Conservation (phyloP, 805 yeast species). For the Wickerhamiella hasegawae region DNA sequence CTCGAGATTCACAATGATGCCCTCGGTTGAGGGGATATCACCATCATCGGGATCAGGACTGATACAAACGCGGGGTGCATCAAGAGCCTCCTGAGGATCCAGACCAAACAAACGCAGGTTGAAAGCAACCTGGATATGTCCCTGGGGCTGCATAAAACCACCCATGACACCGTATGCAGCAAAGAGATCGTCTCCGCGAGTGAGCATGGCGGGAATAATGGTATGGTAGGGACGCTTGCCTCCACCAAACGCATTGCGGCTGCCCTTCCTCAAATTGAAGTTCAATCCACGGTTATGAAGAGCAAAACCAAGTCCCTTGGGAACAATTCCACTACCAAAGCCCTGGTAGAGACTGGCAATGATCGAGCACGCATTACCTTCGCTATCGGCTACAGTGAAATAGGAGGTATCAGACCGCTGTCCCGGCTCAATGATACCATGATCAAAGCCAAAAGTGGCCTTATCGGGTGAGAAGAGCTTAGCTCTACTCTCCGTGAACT, state of each 20-base stretch:
- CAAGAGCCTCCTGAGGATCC: constrained; percentile 59
- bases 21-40: constrained; percentile 43
- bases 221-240: constrained; percentile 69
- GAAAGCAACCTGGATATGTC: constrained; percentile 62
- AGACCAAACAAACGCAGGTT: constrained; percentile 47
- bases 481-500: constrained; percentile 36
- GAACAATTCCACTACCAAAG: constrained; percentile 58
- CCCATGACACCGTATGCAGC: constrained; percentile 78
- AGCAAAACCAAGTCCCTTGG: constrained; percentile 43
- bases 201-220: constrained; percentile 68
- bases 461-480: constrained; percentile 27
- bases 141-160: constrained; percentile 76
- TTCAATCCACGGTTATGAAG: constrained; percentile 67
- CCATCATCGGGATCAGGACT: constrained; percentile 44
- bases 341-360: constrained; percentile 56
- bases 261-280: constrained; percentile 42
- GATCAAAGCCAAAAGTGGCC: constrained; percentile 28
- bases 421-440: constrained; percentile 36
- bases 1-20: constrained; percentile 46
- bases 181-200: constrained; percentile 35
- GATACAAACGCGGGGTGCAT: constrained; percentile 58
- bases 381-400: constrained; percentile 43
- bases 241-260: constrained; percentile 47
- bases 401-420: constrained; percentile 56
- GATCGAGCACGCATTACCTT: constrained; percentile 71